Evolutionary conservation across 2,329 filamentous ascomycete species (phyloP).

Genomic region (Venturia aucupariae): DNA sequence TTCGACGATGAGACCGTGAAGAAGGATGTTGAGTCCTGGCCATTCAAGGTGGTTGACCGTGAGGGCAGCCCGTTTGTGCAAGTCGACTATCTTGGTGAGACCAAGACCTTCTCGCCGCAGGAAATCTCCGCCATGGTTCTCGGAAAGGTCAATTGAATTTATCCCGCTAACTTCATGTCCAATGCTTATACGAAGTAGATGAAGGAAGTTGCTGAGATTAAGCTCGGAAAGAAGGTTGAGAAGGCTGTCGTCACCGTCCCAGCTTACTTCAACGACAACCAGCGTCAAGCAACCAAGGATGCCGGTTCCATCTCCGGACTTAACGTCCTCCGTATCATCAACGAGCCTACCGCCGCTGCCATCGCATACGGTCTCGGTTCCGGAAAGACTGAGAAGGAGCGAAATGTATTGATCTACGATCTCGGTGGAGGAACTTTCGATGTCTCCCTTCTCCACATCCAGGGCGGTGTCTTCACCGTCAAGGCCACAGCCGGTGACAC

Average conservation of each 20-base stretch:
- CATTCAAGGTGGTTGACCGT: slow-evolving; percentile 94
- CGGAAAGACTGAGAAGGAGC: slow-evolving; percentile 71
- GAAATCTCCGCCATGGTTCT: slow-evolving; percentile 99
- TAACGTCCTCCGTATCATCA: slow-evolving; percentile 99
- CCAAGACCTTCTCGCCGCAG: slow-evolving; percentile 93
- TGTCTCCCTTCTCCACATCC: slow-evolving; percentile 95
- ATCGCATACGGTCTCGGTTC: slow-evolving; percentile 88
- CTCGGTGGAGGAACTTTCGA: slow-evolving; percentile 98
- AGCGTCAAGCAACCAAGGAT: slow-evolving; percentile 98
- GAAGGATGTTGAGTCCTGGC: slow-evolving; percentile 98
- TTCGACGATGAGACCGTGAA: slow-evolving; percentile 95
- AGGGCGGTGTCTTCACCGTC: slow-evolving; percentile 99
- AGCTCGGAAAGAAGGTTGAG: slow-evolving; percentile 97
- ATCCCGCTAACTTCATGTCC: neutral
- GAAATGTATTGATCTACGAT: slow-evolving; percentile 98
- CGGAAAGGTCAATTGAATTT: slow-evolving; percentile 61
- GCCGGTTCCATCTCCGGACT: slow-evolving; percentile 94
- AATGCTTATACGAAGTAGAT: slow-evolving; percentile 49
- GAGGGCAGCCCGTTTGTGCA: slow-evolving; percentile 82
- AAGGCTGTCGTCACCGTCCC: slow-evolving; percentile 99
- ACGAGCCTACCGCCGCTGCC: slow-evolving; percentile 94
- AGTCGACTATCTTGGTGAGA: slow-evolving; percentile 92
- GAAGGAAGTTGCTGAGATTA: slow-evolving; percentile 98
- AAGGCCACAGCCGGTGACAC: slow-evolving; percentile 98
- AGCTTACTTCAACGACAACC: slow-evolving; percentile 97